These are phyloP conservation scores for Wallacemonas sp. DNA, from an alignment of 208 protist species.

Conservation along the genomic window DNA sequence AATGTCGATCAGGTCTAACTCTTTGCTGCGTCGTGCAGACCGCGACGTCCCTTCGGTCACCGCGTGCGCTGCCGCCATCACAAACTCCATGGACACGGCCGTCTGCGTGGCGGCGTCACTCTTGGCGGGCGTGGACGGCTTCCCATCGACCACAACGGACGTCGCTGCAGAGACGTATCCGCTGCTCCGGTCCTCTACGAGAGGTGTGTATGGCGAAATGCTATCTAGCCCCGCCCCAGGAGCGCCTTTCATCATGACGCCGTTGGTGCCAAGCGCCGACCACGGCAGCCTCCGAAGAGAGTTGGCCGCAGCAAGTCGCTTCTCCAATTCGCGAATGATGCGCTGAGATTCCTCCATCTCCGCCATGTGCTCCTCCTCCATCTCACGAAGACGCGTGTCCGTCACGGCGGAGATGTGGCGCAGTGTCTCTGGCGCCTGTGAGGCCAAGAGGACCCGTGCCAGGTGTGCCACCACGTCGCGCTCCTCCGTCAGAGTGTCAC, in stretches of 20 bases:
- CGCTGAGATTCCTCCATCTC: conserved; percentile 28
- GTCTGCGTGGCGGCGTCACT: conserved; percentile 41
- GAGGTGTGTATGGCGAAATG: neutral
- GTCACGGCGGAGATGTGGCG: conserved; percentile 7
- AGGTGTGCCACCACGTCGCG: conserved; percentile 21
- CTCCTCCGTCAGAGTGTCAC: conserved; percentile 9
- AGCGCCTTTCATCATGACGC: neutral
- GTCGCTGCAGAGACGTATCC: neutral
- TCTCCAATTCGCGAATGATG: conserved; percentile 33
- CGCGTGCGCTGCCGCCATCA: conserved; percentile 13
- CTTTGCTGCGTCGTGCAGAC: conserved; percentile 19
- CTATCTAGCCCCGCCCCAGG: neutral
- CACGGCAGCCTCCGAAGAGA: conserved; percentile 14
- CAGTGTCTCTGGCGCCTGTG: neutral
- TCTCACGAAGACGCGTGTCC: conserved; percentile 28
- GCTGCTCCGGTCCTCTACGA: neutral
- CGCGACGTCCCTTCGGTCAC: conserved; percentile 15
- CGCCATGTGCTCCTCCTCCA: conserved; percentile 36
- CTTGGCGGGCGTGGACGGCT: neutral
- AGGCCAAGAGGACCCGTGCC: neutral
- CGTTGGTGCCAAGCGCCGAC: conserved; percentile 12
- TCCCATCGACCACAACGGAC: neutral
- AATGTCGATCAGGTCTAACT: conserved; percentile 37
- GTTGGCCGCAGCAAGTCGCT: conserved; percentile 20
- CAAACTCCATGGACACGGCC: conserved; percentile 32